Conservation (phyloP, 2,329 filamentous ascomycete species). For the Pseudogymnoascus sp. region DNA sequence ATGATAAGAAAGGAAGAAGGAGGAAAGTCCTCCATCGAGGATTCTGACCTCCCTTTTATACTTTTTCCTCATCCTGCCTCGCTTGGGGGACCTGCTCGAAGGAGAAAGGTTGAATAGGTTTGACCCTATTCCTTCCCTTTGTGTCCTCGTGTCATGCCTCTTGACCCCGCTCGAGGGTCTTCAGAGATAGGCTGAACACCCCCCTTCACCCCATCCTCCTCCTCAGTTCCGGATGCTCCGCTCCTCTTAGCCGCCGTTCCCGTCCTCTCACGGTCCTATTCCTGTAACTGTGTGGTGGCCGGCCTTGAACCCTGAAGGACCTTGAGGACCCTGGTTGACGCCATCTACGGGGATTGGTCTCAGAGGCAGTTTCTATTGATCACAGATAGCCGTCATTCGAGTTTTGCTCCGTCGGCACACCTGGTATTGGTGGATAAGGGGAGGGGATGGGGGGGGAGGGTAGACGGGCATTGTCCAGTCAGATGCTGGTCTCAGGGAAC, state of each 20-base stretch:
- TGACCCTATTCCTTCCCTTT: conserved; percentile 29
- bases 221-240: conserved; percentile 11
- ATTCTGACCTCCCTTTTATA: conserved; percentile 56
- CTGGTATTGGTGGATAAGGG: conserved; percentile 23
- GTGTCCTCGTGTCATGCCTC: conserved; percentile 19
- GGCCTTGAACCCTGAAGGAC: conserved; percentile 23
- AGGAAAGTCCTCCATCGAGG: conserved; percentile 37
- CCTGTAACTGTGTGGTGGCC: conserved; percentile 25
- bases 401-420: conserved; percentile 22
- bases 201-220: conserved; percentile 18
- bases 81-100: conserved; percentile 24
- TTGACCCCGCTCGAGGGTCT: conserved; percentile 32
- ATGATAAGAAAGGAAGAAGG: conserved; percentile 46
- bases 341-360: conserved; percentile 25
- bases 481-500: conserved; percentile 13
- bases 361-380: conserved; percentile 25
- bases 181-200: conserved; percentile 27
- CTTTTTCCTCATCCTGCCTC: conserved; percentile 37
- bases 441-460: conserved; percentile 14
- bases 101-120: conserved; percentile 24
- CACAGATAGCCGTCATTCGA: conserved; percentile 28
- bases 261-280: conserved; percentile 24
- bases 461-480: not conserved
- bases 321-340: conserved; percentile 21
- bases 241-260: conserved; percentile 20